Evolutionary conservation across 2,329 filamentous ascomycete species (phyloP), one percentile per base, ranked within the genome.

Genomic region (Simplicillium sp.): DNA sequence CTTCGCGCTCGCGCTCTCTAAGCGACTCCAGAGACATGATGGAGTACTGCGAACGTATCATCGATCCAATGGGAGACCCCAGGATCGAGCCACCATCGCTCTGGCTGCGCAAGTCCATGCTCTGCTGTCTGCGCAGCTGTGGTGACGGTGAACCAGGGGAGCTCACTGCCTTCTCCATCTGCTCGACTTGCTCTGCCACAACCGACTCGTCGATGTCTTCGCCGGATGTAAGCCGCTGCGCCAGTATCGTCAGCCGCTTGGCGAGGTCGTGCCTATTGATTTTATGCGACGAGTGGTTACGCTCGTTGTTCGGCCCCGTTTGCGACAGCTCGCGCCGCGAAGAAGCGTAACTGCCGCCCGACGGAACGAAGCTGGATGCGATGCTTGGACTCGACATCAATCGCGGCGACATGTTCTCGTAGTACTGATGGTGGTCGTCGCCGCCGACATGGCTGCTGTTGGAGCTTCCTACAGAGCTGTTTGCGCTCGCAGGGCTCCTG

Each of bases 211-310:
- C 60, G 14, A 61, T 53, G 15, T 50, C 46, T 39, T 58, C 57
- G 43, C 54, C 51, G 38, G 54, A 52, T 15, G 60, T 55, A 37
- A 66, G 58, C 39, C 60, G 59, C 46, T 61, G 58, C 4, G 62
- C 61, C 20, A 66, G 58, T 35, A 62, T 56, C 40, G 56, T 61
- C 29, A 66, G 50, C 14, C 63, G 58, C 42, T 57, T 51, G 11
- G 73, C 64, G 40, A 77, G 62, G 17, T 67, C 62, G 45, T 72
- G 64, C 42, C 61, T 63, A 52, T 59, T 49, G 11, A 29, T 9
- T 25, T 25, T 44, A 3, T 28, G 36, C 11, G 34, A 37, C 13
- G 38, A 37, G 18, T 34, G 15, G 25, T 38, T n/a, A 15, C n/a
- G 31, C 14, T 34, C 16, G 34, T 43, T 38, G 28, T 39, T 37